phyloP scores from a whole-genome alignment of 306 rosid species.

The Sphenostylis stenocarpa region DNA sequence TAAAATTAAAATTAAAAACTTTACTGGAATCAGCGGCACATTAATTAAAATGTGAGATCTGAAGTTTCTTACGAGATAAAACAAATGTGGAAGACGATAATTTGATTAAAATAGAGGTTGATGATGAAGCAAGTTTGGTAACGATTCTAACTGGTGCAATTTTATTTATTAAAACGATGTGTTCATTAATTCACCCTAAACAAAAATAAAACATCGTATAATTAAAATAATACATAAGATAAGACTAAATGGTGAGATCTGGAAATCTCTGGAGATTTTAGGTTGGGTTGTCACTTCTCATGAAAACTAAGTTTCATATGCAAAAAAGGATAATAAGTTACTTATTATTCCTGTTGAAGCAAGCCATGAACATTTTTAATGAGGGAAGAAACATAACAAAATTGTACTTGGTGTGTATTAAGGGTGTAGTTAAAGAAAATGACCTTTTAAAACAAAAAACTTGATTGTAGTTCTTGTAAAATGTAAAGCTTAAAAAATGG shows the following conservation, averaged over 20 bases:
- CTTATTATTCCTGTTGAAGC: not conserved
- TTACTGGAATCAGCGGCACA: too few relatives aligned
- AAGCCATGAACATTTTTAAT: not conserved
- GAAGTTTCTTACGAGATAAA: not conserved
- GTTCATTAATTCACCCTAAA: not conserved
- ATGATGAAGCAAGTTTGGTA: not conserved
- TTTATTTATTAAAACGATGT: not conserved
- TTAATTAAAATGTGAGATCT: not conserved
- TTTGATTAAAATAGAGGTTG: not conserved
- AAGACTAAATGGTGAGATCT: not conserved
- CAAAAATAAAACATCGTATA: not conserved
- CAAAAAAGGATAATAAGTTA: not conserved
- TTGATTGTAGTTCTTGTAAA: not conserved
- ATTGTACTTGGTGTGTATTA: not conserved
- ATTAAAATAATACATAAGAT: not conserved
- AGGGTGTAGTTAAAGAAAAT: not conserved
- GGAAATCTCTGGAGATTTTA: not conserved
- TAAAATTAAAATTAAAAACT: too few relatives aligned
- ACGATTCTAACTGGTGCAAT: not conserved
- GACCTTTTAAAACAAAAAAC: not conserved
- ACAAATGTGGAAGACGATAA: not conserved
- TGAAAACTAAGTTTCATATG: conserved; percentile 12
- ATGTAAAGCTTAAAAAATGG: not conserved
- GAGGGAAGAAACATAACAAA: not conserved
- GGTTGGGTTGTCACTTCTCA: conserved; percentile 10